These are phyloP conservation scores for Dactylonectria macrodidyma DNA, from an alignment of 2,329 filamentous ascomycete species.

Conservation along the genomic window DNA sequence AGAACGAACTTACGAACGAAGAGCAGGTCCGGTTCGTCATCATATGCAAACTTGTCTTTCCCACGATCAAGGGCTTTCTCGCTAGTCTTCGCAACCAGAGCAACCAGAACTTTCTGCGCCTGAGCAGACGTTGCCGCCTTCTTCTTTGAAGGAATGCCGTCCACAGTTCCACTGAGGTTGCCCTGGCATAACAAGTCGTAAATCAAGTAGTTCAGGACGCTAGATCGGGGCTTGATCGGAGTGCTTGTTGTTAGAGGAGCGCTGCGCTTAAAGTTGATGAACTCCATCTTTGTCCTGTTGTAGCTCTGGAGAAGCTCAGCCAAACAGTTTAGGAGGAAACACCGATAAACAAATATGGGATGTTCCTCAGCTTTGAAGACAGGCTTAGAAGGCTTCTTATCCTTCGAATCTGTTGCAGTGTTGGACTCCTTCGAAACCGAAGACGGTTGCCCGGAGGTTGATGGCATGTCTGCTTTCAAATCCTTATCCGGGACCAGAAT, in stretches of 20 bases:
- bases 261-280: slow-evolving; percentile 98
- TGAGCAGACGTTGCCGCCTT: slow-evolving; percentile 86
- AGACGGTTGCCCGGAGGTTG: slow-evolving; percentile 44
- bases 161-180: slow-evolving; percentile 76
- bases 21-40: slow-evolving; percentile 86
- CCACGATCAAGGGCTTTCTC: slow-evolving; percentile 77
- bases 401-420: slow-evolving; percentile 59
- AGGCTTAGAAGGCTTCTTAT: slow-evolving; percentile 78
- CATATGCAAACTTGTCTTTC: slow-evolving; percentile 73
- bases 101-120: slow-evolving; percentile 88
- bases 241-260: slow-evolving; percentile 87
- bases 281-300: slow-evolving; percentile 95
- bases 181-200: slow-evolving; percentile 79
- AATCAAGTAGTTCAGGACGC: slow-evolving; percentile 93
- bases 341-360: slow-evolving; percentile 96
- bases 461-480: slow-evolving; percentile 53
- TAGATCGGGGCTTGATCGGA: slow-evolving; percentile 93
- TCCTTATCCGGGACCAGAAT: slow-evolving; percentile 61
- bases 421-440: slow-evolving; percentile 50
- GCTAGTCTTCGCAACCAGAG: slow-evolving; percentile 88
- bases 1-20: slow-evolving; percentile 97
- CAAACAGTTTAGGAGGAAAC: slow-evolving; percentile 93
- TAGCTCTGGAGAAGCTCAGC: slow-evolving; percentile 93
- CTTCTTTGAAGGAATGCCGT: slow-evolving; percentile 86
- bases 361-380: slow-evolving; percentile 93